Evolutionary conservation across 2,329 filamentous ascomycete species (phyloP).

Genomic region (Periconia macrospinosa): DNA sequence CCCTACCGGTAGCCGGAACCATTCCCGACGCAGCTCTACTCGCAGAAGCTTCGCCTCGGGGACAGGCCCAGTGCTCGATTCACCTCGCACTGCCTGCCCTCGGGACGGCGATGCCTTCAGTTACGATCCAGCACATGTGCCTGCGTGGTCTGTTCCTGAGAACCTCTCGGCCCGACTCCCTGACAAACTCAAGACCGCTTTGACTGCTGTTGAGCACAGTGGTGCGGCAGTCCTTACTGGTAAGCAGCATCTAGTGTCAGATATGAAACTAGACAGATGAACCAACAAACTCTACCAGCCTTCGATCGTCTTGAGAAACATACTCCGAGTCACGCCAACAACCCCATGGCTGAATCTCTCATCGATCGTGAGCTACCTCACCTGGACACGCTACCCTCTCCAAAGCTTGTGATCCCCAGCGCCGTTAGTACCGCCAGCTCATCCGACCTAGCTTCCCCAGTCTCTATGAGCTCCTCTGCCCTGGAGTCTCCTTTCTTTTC

Average conservation of each 20-base stretch:
- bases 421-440: constrained; percentile 32
- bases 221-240: constrained; percentile 51
- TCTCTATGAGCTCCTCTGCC: constrained; percentile 23
- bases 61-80: constrained; percentile 25
- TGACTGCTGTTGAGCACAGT: constrained; percentile 45
- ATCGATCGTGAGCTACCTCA: constrained; percentile 24
- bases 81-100: constrained; percentile 34
- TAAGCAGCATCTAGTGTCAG: constrained; percentile 22
- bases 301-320: constrained; percentile 36
- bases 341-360: constrained; percentile 15
- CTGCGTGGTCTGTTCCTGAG: constrained; percentile 42
- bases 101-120: constrained; percentile 42
- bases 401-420: constrained; percentile 30
- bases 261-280: not conserved
- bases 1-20: constrained; percentile 12
- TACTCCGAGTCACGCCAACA: constrained; percentile 16
- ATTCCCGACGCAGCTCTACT: constrained; percentile 27
- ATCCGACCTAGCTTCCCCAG: constrained; percentile 28
- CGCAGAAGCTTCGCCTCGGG: constrained; percentile 29
- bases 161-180: constrained; percentile 43
- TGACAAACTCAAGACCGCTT: constrained; percentile 29
- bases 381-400: constrained; percentile 26
- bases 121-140: constrained; percentile 41
- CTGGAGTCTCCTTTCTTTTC: constrained; percentile 31
- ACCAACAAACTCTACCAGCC: constrained; percentile 18